A percentile compares a stretch with the other conserved stretches of the same genome.
These are phyloP conservation scores for Aureobasidium sp. DNA, from an alignment of 2,329 filamentous ascomycete genomes.

Conservation along the genomic window DNA sequence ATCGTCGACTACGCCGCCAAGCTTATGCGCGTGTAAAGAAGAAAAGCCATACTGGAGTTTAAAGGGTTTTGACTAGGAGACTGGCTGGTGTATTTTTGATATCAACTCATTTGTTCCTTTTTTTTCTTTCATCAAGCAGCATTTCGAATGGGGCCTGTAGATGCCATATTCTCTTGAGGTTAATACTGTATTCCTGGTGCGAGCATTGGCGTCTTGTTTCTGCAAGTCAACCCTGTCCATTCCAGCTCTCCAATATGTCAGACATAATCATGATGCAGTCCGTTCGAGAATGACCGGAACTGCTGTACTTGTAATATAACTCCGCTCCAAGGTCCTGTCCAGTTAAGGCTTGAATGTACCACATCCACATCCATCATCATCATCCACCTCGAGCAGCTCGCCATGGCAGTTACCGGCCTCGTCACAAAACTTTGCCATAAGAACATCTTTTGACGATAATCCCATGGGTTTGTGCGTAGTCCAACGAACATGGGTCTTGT, in stretches of 20 bases:
- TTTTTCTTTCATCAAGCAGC: slow-evolving; percentile 6
- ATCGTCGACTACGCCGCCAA: slow-evolving; percentile 87
- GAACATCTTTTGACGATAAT: slow-evolving; percentile 57
- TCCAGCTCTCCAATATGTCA: not conserved
- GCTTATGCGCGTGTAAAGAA: slow-evolving; percentile 54
- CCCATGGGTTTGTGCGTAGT: slow-evolving; percentile 63
- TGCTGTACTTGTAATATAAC: not conserved
- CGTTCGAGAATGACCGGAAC: not conserved
- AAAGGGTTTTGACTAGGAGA: slow-evolving; percentile 10
- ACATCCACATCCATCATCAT: slow-evolving; percentile 15
- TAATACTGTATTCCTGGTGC: slow-evolving; percentile 8
- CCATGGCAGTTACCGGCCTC: slow-evolving; percentile 26
- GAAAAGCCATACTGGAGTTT: slow-evolving; percentile 12
- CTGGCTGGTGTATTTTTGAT: slow-evolving; percentile 15
- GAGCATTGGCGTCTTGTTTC: slow-evolving; percentile 6
- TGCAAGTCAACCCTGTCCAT: not conserved
- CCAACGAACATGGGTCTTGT: slow-evolving; percentile 64
- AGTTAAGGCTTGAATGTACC: slow-evolving; percentile 19
- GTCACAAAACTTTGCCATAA: slow-evolving; percentile 58
- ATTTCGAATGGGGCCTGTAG: slow-evolving; percentile 5
- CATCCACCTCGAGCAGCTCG: slow-evolving; percentile 19
- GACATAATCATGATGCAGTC: not conserved
- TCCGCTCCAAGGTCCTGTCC: not conserved
- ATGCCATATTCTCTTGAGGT: slow-evolving; percentile 6
- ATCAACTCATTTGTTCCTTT: slow-evolving; percentile 12